A percentile compares a stretch with the other conserved stretches of the same genome.
These are phyloP conservation scores for Neoconidiobolus thromboides DNA, from an alignment of 371 early-diverging fungal species.

Conservation along the genomic window DNA sequence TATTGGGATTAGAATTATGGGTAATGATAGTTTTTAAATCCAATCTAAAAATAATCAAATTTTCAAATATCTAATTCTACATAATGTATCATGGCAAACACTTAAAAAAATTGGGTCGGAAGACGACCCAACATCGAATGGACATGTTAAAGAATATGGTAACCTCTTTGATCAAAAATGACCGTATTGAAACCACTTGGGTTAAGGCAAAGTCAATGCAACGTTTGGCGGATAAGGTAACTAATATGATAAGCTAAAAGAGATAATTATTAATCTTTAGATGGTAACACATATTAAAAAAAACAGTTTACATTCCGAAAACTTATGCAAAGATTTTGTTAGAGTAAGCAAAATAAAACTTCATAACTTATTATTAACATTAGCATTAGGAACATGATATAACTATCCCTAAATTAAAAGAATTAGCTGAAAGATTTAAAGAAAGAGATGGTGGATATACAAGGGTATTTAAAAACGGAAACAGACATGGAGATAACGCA, in stretches of 20 bases:
- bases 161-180: conserved; percentile 71
- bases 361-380: neutral
- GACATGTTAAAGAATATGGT: conserved; percentile 70
- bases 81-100: conserved; percentile 52
- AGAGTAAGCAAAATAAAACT: conserved; percentile 18
- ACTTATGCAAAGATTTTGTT: conserved; percentile 35
- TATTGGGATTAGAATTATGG: no score
- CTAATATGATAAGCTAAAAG: neutral
- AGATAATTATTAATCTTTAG: conserved; percentile 7
- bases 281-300: conserved; percentile 65
- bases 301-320: conserved; percentile 36
- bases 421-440: conserved; percentile 67
- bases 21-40: no score
- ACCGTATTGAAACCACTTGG: conserved; percentile 81
- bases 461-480: conserved; percentile 64
- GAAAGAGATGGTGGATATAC: conserved; percentile 77
- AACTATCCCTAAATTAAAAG: conserved; percentile 64
- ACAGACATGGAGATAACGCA: conserved; percentile 67
- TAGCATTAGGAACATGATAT: conserved; percentile 30
- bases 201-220: conserved; percentile 85
- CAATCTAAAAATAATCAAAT: no score
- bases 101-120: conserved; percentile 41
- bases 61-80: no score
- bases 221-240: conserved; percentile 63
- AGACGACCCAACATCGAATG: conserved; percentile 48